Conservation (phyloP, 2,329 filamentous ascomycete genomes). For the Ceratocystis diversiconidia region DNA sequence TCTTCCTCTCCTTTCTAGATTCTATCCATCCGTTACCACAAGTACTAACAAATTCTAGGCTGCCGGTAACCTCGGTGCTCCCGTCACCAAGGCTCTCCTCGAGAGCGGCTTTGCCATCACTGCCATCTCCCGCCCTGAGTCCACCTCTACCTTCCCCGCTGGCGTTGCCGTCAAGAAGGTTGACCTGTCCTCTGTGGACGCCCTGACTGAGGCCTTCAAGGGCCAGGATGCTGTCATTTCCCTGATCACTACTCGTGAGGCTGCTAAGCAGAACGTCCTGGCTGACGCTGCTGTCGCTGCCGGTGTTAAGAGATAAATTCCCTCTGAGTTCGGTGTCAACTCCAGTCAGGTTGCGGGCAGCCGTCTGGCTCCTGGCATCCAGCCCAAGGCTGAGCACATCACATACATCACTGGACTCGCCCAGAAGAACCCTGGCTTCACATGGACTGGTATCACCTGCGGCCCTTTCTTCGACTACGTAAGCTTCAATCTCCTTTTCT, state of each 20-base stretch:
- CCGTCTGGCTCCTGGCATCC: slow-evolving; percentile 31
- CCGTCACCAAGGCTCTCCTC: slow-evolving; percentile 28
- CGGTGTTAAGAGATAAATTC: slow-evolving; percentile 47
- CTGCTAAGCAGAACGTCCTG: slow-evolving; percentile 30
- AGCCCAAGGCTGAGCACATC: slow-evolving; percentile 32
- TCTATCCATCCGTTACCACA: neutral
- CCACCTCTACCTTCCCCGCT: slow-evolving; percentile 25
- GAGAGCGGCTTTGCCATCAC: slow-evolving; percentile 36
- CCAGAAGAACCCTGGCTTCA: slow-evolving; percentile 28
- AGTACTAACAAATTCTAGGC: slow-evolving; percentile 16
- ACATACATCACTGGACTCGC: slow-evolving; percentile 30
- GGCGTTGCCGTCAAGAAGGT: slow-evolving; percentile 32
- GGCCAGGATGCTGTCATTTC: slow-evolving; percentile 43
- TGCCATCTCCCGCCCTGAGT: slow-evolving; percentile 37
- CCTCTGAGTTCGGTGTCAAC: slow-evolving; percentile 40
- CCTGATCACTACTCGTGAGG: slow-evolving; percentile 25
- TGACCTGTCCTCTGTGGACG: slow-evolving; percentile 34
- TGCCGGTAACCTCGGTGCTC: slow-evolving; percentile 29
- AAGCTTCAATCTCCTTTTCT: slow-evolving; percentile 24
- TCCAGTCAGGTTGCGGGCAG: slow-evolving; percentile 21
- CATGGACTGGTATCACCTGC: slow-evolving; percentile 36
- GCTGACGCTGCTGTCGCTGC: slow-evolving; percentile 45
- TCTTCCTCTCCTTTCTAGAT: neutral
- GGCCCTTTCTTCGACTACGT: slow-evolving; percentile 32
- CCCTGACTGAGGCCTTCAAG: slow-evolving; percentile 36